phyloP scores from a whole-genome alignment of 139 green algal species.

The Chlamydomonas sphaeroides region DNA sequence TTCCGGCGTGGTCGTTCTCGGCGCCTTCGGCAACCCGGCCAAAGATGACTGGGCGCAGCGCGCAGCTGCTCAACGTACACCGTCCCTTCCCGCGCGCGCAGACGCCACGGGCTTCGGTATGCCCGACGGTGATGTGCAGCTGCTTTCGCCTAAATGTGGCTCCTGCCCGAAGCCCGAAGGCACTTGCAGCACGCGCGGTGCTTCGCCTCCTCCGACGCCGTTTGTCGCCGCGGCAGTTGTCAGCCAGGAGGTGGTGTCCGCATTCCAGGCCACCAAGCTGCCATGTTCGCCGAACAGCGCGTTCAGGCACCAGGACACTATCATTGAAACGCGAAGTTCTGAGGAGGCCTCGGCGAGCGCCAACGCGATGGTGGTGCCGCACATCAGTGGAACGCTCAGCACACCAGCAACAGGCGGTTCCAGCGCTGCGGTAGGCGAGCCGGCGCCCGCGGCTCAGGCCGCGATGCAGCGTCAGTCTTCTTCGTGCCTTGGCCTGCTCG shows the following conservation, averaged over 20 bases:
- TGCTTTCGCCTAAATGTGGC: too few species aligned
- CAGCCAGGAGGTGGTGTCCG: conserved; percentile 16
- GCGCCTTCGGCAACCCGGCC: too few species aligned
- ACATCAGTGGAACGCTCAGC: conserved; percentile 16
- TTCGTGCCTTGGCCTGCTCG: not conserved
- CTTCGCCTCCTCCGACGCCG: conserved; percentile 9
- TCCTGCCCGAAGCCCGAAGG: too few species aligned
- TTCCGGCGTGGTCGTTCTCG: too few species aligned
- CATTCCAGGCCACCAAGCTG: conserved; percentile 2
- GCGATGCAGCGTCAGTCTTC: conserved; percentile 21
- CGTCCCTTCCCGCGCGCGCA: not conserved
- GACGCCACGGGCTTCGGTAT: conserved; percentile 9
- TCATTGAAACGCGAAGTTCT: conserved; percentile 26
- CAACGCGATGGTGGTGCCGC: not conserved
- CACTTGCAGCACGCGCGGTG: too few species aligned
- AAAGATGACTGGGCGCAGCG: not conserved
- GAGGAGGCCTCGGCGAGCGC: not conserved
- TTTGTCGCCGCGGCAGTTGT: conserved; percentile 19
- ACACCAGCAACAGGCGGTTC: not conserved
- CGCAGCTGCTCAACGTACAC: conserved; percentile 3
- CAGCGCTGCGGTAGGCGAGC: not conserved
- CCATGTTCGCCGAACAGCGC: conserved; percentile 7
- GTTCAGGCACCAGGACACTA: conserved; percentile 35
- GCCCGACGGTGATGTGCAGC: not conserved
- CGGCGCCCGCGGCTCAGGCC: not conserved